Base-by-base conservation (phyloP, 495 filamentous ascomycete genomes). In the Penicillium diatomitis region DNA sequence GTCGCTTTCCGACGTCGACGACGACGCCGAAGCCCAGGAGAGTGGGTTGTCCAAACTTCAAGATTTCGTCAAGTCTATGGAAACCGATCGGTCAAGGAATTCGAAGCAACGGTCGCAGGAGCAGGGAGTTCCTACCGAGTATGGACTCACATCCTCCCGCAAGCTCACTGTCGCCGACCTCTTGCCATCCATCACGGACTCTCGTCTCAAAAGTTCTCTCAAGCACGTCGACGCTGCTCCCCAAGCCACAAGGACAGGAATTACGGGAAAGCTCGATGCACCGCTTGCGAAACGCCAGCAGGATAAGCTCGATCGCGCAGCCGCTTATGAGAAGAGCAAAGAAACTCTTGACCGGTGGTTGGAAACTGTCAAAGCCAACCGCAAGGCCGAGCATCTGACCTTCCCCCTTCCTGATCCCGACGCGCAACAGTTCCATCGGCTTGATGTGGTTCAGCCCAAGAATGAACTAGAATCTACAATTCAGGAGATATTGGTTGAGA, bases 331-430 rank as follows among this genome's bases (percentile, higher is more conserved):
- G 32, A 88, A 95, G 71, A 91, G 88, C 38, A 96, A 89, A 57
- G 84, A 96, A 65, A 88, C 88, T 0, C 70, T 98, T 28, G 83
- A 86, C 49, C 81, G 87, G 51, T 98, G 92, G 92, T 80, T 84
- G 12, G 91, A 95, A 44, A 96, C 94, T 0, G 90, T 98, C 57
- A 95, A 95, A 65, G 82, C 87, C 30, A 95, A 96, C 64, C 82
- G 94, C 36, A 77, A 88, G 50, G 90, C 92, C 4, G 94, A 96
- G 30, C 91, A 96, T 64, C 71, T 97, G 1, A 72, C 83, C n/a
- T 98, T 97, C 62, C 92, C 92, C 28, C 75, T 96, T 0, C 76
- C 82, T 4, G 85, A 95, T 51, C 84, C 86, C 2, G 73, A 81
- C 43, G 72, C 50, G 50, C 74, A 65, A 62, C 75, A 55, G 63